phyloP scores from a whole-genome alignment of 306 rosid species.

The Vigna radiata region DNA sequence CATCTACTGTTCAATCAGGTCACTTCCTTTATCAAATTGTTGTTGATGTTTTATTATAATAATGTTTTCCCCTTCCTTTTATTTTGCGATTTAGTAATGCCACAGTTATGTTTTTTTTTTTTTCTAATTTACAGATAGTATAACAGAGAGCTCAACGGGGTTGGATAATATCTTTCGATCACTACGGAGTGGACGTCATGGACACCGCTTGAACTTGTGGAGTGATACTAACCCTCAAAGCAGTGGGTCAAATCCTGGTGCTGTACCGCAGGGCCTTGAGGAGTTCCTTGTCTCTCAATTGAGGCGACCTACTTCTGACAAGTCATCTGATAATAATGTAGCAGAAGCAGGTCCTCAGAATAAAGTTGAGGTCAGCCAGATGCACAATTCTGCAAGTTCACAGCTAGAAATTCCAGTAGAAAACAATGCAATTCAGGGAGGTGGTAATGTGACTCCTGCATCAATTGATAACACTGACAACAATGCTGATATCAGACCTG shows the following conservation, averaged over 20 bases:
- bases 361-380: slow-evolving; percentile 58
- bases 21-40: slow-evolving; percentile 24
- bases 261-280: slow-evolving; percentile 87
- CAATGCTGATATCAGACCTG: slow-evolving; percentile 56
- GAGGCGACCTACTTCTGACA: slow-evolving; percentile 74
- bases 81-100: slow-evolving; percentile 25
- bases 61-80: neutral
- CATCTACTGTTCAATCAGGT: slow-evolving; percentile 71
- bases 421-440: slow-evolving; percentile 59
- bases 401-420: slow-evolving; percentile 62
- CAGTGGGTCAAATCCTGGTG: slow-evolving; percentile 71
- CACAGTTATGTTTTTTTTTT: neutral
- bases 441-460: slow-evolving; percentile 45
- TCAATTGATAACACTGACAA: slow-evolving; percentile 48
- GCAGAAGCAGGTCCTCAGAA: slow-evolving; percentile 54
- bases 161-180: slow-evolving; percentile 89
- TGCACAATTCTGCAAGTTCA: slow-evolving; percentile 57
- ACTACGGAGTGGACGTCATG: slow-evolving; percentile 93
- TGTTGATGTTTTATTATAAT: slow-evolving; percentile 20
- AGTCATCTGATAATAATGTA: slow-evolving; percentile 60
- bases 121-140: slow-evolving; percentile 57
- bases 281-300: slow-evolving; percentile 88
- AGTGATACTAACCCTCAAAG: slow-evolving; percentile 75
- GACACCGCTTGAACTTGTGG: slow-evolving; percentile 90
- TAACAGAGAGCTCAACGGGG: slow-evolving; percentile 65